Evolutionary conservation across 2,329 filamentous ascomycete species (phyloP).

Genomic region (Monilinia laxa): DNA sequence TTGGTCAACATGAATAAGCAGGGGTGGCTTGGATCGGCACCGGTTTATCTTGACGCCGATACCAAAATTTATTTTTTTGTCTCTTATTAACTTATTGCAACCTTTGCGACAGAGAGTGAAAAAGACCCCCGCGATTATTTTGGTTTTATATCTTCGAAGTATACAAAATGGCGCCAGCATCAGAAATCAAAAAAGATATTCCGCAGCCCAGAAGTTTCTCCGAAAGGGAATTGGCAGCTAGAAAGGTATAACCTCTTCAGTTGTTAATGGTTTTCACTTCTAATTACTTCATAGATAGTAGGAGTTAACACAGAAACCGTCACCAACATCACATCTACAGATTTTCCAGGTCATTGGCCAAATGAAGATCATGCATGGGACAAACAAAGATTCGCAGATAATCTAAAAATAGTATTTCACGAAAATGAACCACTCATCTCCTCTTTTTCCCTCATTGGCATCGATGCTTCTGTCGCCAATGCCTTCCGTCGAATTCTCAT

Average conservation of each 20-base stretch:
- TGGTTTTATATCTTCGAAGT: slow-evolving; percentile 30
- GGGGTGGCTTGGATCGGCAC: slow-evolving; percentile 13
- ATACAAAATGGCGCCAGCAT: slow-evolving; percentile 26
- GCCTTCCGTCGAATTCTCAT: slow-evolving; percentile 96
- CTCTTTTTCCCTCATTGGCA: slow-evolving; percentile 85
- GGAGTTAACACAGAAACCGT: slow-evolving; percentile 88
- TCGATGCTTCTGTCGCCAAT: slow-evolving; percentile 92
- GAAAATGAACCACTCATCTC: slow-evolving; percentile 74
- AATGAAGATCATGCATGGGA: slow-evolving; percentile 85
- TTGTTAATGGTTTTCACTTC: slow-evolving; percentile 3
- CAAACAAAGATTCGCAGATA: slow-evolving; percentile 67
- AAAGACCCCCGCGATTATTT: slow-evolving; percentile 12
- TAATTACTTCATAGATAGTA: slow-evolving; percentile 62
- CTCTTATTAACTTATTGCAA: not conserved
- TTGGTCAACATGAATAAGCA: not conserved
- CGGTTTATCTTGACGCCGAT: slow-evolving; percentile 21
- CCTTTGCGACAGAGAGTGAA: slow-evolving; percentile 20
- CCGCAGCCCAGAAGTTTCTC: slow-evolving; percentile 4
- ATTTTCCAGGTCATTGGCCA: slow-evolving; percentile 88
- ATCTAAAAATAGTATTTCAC: slow-evolving; percentile 78
- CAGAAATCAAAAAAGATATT: slow-evolving; percentile 28
- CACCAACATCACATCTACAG: slow-evolving; percentile 81
- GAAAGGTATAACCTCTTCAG: slow-evolving; percentile 51
- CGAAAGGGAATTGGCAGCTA: slow-evolving; percentile 56
- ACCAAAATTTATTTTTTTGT: slow-evolving; percentile 24